Base-by-base conservation (phyloP, 768 basidiomycete species). In the Leucosporidium creatinivorum region DNA sequence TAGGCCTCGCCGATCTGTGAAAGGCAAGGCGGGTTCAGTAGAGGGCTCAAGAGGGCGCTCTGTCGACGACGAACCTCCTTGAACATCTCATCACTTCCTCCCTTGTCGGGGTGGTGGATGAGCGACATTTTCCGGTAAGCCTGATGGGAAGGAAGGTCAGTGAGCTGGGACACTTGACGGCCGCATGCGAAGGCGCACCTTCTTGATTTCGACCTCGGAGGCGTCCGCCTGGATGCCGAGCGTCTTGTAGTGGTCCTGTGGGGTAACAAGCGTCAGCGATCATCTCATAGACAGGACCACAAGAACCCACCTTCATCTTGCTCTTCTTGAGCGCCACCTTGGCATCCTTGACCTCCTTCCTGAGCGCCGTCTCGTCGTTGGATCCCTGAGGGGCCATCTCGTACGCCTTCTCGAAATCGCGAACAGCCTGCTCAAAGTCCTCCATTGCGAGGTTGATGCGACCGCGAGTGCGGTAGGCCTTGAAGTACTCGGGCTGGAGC, bases 31-130 rank as follows among this genome's bases (percentile, higher is more conserved):
- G 48, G 13, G 47, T 3, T 10, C 28, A 36, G 30, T 23, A 28
- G 6, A 2, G 56, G 33, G 31, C 19, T 57, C 52, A 26, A 31
- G 39, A 36, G 49, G 26, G 21, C 3, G 12, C 13, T 12, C 4
- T 23, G 25, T 19, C 44, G 26, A n/a, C 4, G 9, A 48, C 67
- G 31, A 19, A 79, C 72, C 71, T 80, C 77, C 78, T 97, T 96
- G 84, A 98, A 98, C 73, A 90, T 89, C 76, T 96, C 94, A 74
- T 94, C 93, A 76, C 92, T 90, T 33, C 93, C 93, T 31, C 93
- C 92, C 86, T 90, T 77, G 68, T 76, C 77, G 25, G 75, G 77
- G 67, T 68, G 68, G 47, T 75, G 69, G 30, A 61, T 73, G 63
- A 73, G 58, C 7, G 47, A 69, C 62, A 62, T 69, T 73, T 86